These are phyloP conservation scores for Botrytis byssoidea DNA, from an alignment of 2,329 filamentous ascomycete genomes.

Conservation along the genomic window DNA sequence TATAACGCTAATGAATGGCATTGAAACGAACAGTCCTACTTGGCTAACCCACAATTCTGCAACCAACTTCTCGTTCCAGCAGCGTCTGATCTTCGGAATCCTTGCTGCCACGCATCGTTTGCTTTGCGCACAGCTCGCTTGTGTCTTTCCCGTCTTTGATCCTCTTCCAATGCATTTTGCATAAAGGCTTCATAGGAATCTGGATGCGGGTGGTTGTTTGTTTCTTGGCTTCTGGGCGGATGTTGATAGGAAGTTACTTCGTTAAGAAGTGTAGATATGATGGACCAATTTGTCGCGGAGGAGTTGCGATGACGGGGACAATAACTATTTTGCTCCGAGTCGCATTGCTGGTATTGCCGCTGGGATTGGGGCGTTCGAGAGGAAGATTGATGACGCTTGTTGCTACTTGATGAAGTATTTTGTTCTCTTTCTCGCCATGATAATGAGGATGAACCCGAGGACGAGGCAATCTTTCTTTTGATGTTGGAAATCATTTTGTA, in stretches of 20 bases:
- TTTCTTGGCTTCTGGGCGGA: neutral
- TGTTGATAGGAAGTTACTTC: neutral
- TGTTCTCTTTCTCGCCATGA: conserved; percentile 2
- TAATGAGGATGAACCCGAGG: neutral
- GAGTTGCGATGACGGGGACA: neutral
- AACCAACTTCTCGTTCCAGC: conserved; percentile 13
- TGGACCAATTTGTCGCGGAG: conserved; percentile 4
- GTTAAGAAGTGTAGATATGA: neutral
- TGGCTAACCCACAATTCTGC: conserved; percentile 13
- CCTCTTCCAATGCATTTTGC: neutral
- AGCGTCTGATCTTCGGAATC: conserved; percentile 2
- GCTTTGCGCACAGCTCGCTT: conserved; percentile 3
- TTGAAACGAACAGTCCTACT: conserved; percentile 15
- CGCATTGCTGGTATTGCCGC: neutral
- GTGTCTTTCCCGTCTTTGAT: conserved; percentile 6
- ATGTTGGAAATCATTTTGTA: conserved; percentile 14
- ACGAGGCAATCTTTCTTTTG: neutral
- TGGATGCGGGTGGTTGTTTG: neutral
- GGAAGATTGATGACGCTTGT: neutral
- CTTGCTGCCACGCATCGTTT: conserved; percentile 10
- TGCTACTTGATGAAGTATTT: neutral
- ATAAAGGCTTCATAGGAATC: conserved; percentile 20
- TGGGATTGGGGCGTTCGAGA: neutral
- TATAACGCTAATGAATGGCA: neutral
- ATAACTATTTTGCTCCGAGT: neutral